phyloP scores from a whole-genome alignment of 2,329 filamentous ascomycete genomes.

The Colletotrichum endophyticum region DNA sequence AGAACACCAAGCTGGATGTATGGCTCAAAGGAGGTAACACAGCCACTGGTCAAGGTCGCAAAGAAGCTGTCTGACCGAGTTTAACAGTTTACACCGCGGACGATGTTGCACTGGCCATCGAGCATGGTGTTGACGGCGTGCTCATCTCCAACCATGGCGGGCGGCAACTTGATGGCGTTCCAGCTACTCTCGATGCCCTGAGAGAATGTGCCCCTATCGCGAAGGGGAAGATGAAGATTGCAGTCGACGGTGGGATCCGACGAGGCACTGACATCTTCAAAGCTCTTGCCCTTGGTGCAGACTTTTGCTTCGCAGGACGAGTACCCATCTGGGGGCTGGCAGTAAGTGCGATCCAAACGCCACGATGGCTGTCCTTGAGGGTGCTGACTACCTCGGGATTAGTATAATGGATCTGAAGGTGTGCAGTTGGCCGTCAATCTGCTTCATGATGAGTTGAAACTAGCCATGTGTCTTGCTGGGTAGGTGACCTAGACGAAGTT shows the following conservation, averaged over 20 bases:
- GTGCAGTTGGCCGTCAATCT: background rate
- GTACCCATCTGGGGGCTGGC: background rate
- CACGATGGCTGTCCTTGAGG: accelerated
- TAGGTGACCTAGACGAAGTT: background rate
- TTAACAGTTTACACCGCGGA: background rate
- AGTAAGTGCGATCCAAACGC: background rate
- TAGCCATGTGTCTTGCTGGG: background rate
- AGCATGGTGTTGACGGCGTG: background rate
- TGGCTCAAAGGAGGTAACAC: background rate
- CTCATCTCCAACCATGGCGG: background rate
- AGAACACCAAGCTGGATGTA: background rate
- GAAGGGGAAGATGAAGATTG: background rate
- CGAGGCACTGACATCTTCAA: background rate
- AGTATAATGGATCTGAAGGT: background rate
- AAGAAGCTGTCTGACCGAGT: background rate
- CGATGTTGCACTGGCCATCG: background rate
- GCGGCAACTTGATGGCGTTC: background rate
- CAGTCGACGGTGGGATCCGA: background rate
- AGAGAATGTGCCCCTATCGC: background rate
- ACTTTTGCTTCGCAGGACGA: background rate
- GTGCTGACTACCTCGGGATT: background rate
- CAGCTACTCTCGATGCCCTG: background rate
- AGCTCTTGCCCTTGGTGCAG: background rate
- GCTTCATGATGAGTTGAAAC: background rate
- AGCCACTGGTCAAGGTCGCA: accelerated